Evolutionary conservation across 495 filamentous ascomycete genomes (phyloP).

Genomic region (Lophiostoma macrostomum): DNA sequence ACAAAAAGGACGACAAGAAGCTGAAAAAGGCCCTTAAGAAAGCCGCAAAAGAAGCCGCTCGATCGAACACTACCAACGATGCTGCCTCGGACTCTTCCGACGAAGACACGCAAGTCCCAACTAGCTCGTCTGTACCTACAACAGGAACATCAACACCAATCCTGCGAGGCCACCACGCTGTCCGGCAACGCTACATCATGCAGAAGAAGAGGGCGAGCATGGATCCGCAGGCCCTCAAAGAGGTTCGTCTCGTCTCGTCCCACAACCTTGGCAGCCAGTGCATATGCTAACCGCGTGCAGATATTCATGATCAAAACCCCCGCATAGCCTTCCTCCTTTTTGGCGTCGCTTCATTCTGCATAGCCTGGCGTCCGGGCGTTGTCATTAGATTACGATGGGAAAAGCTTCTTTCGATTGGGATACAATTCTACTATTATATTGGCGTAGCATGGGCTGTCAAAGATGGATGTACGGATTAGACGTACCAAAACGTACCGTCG

Average conservation of each 20-base stretch:
- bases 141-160: slow-evolving; percentile 38
- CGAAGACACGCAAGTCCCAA: slow-evolving; percentile 28
- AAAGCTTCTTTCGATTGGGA: too few species aligned
- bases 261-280: too few species aligned
- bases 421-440: too few species aligned
- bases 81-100: slow-evolving; percentile 3
- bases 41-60: slow-evolving; percentile 22
- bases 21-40: slow-evolving; percentile 44
- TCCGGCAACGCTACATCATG: slow-evolving; percentile 68
- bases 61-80: not conserved
- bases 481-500: too few species aligned
- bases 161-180: slow-evolving; percentile 55
- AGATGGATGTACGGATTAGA: too few species aligned
- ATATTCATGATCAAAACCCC: slow-evolving; percentile 31
- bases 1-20: slow-evolving; percentile 31
- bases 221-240: slow-evolving; percentile 69
- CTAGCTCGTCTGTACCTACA: slow-evolving; percentile 10
- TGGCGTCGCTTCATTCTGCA: slow-evolving; percentile 3
- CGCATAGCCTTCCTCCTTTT: not conserved
- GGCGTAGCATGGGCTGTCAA: too few species aligned
- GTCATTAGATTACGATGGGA: too few species aligned
- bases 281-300: slow-evolving; percentile 7
- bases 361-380: slow-evolving; percentile 25
- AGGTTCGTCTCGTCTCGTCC: slow-evolving; percentile 49
- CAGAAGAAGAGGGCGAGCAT: slow-evolving; percentile 73